These are phyloP conservation scores for Solanum medicagineum DNA, from an alignment of 257 asterid species.

Conservation along the genomic window DNA sequence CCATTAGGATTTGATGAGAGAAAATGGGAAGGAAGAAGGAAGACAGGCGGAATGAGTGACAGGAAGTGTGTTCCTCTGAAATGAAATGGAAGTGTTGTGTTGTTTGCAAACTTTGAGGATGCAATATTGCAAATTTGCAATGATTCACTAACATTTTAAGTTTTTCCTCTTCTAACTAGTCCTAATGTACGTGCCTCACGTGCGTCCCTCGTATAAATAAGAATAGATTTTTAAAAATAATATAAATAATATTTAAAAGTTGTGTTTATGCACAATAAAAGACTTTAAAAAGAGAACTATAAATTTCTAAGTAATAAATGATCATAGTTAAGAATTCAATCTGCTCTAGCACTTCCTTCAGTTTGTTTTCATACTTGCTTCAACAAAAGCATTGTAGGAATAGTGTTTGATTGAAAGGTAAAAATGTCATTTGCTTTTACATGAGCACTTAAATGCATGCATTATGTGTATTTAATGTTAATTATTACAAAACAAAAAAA, in stretches of 20 bases:
- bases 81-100: background rate
- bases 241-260: background rate
- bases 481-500: too few species aligned
- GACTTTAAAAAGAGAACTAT: background rate
- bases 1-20: conserved; percentile 20
- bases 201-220: background rate
- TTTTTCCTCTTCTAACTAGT: background rate
- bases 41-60: background rate
- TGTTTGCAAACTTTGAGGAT: background rate
- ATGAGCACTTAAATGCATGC: too few species aligned
- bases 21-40: background rate
- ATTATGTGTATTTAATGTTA: too few species aligned
- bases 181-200: background rate
- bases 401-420: too few species aligned
- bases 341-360: too few species aligned
- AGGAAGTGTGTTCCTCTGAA: background rate
- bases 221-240: background rate
- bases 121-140: background rate
- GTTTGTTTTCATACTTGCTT: too few species aligned
- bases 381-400: too few species aligned
- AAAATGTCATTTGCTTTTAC: too few species aligned
- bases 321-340: too few species aligned
- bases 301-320: too few species aligned
- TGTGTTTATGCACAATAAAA: background rate
- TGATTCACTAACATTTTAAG: background rate